Percentiles rank a stretch among this genome's conserved stretches.
These are phyloP conservation scores for Syncephalastrum contaminatum DNA, from an alignment of 371 early-diverging fungal species.

Conservation along the genomic window DNA sequence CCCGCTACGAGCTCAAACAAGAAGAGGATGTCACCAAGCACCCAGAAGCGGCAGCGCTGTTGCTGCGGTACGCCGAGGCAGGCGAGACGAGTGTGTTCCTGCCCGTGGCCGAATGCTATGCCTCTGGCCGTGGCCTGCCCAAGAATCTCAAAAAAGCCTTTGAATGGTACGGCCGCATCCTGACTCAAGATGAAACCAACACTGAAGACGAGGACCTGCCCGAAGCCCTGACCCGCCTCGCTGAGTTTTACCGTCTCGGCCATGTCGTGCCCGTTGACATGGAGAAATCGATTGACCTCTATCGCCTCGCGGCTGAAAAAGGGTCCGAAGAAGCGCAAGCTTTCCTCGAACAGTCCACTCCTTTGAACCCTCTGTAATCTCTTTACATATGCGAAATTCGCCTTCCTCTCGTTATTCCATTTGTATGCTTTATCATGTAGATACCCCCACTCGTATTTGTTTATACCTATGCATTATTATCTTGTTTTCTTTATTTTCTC, in stretches of 20 bases:
- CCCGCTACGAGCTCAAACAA: conserved; percentile 11
- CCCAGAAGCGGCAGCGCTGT: conserved; percentile 20
- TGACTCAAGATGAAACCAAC: conserved; percentile 24
- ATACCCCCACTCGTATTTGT: no score
- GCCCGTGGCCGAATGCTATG: conserved; percentile 68
- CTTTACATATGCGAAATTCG: no score
- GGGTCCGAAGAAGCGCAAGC: conserved; percentile 2
- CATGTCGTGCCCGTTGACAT: conserved; percentile 6
- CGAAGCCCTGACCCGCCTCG: conserved; percentile 30
- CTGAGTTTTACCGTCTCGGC: conserved; percentile 40
- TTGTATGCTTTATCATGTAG: no score
- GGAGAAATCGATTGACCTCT: conserved; percentile 9
- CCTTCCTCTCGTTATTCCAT: no score
- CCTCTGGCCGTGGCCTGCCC: conserved; percentile 77
- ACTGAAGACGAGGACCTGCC: conserved; percentile 8
- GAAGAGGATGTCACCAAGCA: conserved; percentile 17
- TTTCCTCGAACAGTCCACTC: no score
- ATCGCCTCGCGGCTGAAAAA: conserved; percentile 14
- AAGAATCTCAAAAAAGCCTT: conserved; percentile 67
- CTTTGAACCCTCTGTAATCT: no score
- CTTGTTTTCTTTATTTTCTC: no score
- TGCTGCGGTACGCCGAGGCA: conserved; percentile 29
- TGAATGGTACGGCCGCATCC: conserved; percentile 67
- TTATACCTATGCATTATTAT: no score
- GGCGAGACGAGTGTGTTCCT: conserved; percentile 33